Conservation (phyloP, 2,329 filamentous ascomycete genomes). For the Cadophora malorum region DNA sequence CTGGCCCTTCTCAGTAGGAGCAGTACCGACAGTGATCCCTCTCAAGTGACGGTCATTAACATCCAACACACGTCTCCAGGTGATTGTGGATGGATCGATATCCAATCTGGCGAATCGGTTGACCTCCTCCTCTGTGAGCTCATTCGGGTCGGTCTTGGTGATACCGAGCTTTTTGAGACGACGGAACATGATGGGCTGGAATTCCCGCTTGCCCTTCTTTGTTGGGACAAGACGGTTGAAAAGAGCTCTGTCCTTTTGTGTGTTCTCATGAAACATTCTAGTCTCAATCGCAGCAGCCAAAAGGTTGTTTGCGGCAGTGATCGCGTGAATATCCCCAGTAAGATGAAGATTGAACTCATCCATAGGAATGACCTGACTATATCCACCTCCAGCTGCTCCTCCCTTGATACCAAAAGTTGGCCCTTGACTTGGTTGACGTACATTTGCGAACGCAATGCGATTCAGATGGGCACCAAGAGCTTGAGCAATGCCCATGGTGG, state of each 20-base stretch:
- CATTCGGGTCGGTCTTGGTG: conserved; percentile 89
- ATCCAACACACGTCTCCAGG: conserved; percentile 94
- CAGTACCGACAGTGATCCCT: conserved; percentile 86
- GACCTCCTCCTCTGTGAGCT: conserved; percentile 90
- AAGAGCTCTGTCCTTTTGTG: conserved; percentile 87
- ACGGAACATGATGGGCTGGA: conserved; percentile 89
- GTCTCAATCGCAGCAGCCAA: conserved; percentile 96
- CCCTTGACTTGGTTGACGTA: conserved; percentile 94
- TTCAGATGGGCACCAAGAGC: conserved; percentile 88
- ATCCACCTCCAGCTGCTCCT: conserved; percentile 93
- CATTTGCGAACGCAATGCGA: conserved; percentile 92
- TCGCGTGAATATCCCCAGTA: conserved; percentile 97
- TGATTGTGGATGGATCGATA: conserved; percentile 96
- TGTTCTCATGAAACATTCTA: conserved; percentile 96
- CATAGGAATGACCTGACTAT: conserved; percentile 99
- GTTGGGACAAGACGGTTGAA: conserved; percentile 86
- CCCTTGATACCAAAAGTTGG: conserved; percentile 99
- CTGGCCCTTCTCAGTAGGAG: conserved; percentile 88
- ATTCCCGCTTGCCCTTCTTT: conserved; percentile 89
- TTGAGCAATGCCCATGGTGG: conserved; percentile 93
- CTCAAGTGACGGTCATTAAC: conserved; percentile 96
- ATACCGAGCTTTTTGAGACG: conserved; percentile 96
- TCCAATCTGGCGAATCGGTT: conserved; percentile 88
- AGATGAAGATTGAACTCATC: conserved; percentile 99
- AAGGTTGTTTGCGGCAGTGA: conserved; percentile 96